phyloP scores from a whole-genome alignment of 2,329 filamentous ascomycete genomes.

The Penicillium aurantiogriseum region DNA sequence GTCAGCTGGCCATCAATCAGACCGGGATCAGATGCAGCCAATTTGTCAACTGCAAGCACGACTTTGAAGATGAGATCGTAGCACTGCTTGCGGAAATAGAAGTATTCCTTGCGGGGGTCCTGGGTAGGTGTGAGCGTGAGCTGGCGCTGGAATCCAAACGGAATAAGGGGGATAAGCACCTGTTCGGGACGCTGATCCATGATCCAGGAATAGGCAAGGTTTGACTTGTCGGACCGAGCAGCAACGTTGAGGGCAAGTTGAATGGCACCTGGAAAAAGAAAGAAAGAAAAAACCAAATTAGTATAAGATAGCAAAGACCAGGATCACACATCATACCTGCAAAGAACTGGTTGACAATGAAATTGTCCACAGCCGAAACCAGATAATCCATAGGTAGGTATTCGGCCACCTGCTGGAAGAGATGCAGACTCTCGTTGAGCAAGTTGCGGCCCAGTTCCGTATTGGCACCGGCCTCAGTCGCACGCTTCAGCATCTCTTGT shows the following conservation, averaged over 20 bases:
- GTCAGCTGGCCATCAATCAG: slow-evolving; percentile 76
- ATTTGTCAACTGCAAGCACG: slow-evolving; percentile 71
- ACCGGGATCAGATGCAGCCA: slow-evolving; percentile 66
- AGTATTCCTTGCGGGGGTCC: slow-evolving; percentile 69
- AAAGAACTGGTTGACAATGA: slow-evolving; percentile 80
- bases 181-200: slow-evolving; percentile 73
- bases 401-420: slow-evolving; percentile 86
- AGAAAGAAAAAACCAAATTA: background rate
- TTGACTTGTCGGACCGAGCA: slow-evolving; percentile 79
- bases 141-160: slow-evolving; percentile 1
- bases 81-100: slow-evolving; percentile 70
- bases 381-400: slow-evolving; percentile 80
- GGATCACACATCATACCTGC: slow-evolving; percentile 54
- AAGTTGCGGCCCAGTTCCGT: slow-evolving; percentile 74
- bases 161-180: slow-evolving; percentile 32
- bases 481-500: slow-evolving; percentile 88
- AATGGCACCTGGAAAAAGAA: slow-evolving; percentile 63
- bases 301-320: slow-evolving; percentile 13
- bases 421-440: slow-evolving; percentile 80
- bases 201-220: slow-evolving; percentile 80
- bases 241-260: slow-evolving; percentile 82
- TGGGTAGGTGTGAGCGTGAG: slow-evolving; percentile 16
- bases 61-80: slow-evolving; percentile 88
- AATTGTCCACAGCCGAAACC: slow-evolving; percentile 73
- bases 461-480: slow-evolving; percentile 72